Evolutionary conservation across 345 rosid species (phyloP), one percentile per base, ranked within the genome.

Genomic region (Bruguiera sexangula): DNA sequence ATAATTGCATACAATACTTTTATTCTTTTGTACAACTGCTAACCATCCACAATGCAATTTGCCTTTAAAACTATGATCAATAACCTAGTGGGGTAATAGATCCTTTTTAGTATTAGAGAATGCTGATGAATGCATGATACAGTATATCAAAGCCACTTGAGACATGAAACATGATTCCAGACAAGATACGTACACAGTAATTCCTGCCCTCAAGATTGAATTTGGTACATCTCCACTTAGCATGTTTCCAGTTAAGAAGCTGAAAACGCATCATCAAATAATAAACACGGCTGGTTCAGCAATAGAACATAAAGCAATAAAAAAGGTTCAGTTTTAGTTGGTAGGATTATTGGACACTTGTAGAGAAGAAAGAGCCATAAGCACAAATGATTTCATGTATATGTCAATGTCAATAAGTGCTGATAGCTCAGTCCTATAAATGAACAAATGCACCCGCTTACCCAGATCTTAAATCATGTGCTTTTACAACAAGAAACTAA

Each of bases 181-280:
- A 62, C 29, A 69, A 71, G 61, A 72, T 66, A 75, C 86, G 29
- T 77, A 80, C 86, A 77, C 43, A 15, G 51, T 79, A 29, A 56
- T 66, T 65, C 83, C 86, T 16, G 52, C 58, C 80, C 39, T 79
- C 78, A 82, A 30, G 70, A 82, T 64, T 34, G 83, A 71, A 56
- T 69, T 74, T 6, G 83, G 83, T 30, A 82, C 64, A 43, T 55
- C 73, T 62, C 86, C 86, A 65, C 55, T 75, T 15, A 82, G 62
- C 69, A 70, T 58, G 78, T 85, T 85, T 58, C 68, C 56, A 6
- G 83, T 76, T 13, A 86, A 64, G 69, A 69, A 82, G 60, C 87
- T 86, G 62, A 58, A 6, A 22, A 62, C 22, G 18, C 29, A 58
- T 55, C 27, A 76, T 53, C 55, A 72, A 27, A 43, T 15, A 19